Conservation (phyloP, 768 basidiomycete genomes). For the Stropharia rugosoannulata region DNA sequence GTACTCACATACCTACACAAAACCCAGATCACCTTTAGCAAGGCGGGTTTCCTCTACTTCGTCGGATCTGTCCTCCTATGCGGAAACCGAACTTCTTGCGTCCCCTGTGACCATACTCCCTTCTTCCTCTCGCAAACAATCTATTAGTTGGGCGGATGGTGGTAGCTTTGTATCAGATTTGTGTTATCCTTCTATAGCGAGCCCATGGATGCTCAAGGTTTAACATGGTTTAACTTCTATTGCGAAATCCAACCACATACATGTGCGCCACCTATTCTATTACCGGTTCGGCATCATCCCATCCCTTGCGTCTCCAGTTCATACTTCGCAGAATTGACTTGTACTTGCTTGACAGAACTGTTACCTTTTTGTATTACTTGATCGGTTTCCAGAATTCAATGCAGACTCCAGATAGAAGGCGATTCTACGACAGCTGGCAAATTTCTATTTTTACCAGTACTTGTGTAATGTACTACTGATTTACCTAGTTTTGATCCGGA, state of each 20-base stretch:
- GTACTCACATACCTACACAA: slow-evolving; percentile 5
- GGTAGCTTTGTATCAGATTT: neutral
- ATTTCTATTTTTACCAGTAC: no score
- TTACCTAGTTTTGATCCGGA: no score
- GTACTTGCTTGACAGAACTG: no score
- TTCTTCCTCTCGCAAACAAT: neutral
- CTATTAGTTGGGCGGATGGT: neutral
- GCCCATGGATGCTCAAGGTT: neutral
- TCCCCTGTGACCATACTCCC: neutral
- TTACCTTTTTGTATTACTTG: no score
- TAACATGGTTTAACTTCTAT: neutral
- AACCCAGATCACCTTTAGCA: neutral
- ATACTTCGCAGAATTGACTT: neutral
- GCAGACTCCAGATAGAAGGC: no score
- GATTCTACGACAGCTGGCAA: no score
- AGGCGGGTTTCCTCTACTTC: neutral
- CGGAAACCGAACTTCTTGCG: slow-evolving; percentile 1
- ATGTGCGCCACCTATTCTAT: neutral
- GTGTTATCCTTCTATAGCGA: neutral
- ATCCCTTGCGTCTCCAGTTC: neutral
- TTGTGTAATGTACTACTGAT: no score
- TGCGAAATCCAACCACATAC: neutral
- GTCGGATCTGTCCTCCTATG: neutral
- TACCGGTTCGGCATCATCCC: neutral
- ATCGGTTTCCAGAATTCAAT: no score